A percentile compares a stretch with the other conserved stretches of the same genome.
These are phyloP conservation scores for Lachnellula arida DNA, from an alignment of 2,329 filamentous ascomycete species.

Conservation along the genomic window DNA sequence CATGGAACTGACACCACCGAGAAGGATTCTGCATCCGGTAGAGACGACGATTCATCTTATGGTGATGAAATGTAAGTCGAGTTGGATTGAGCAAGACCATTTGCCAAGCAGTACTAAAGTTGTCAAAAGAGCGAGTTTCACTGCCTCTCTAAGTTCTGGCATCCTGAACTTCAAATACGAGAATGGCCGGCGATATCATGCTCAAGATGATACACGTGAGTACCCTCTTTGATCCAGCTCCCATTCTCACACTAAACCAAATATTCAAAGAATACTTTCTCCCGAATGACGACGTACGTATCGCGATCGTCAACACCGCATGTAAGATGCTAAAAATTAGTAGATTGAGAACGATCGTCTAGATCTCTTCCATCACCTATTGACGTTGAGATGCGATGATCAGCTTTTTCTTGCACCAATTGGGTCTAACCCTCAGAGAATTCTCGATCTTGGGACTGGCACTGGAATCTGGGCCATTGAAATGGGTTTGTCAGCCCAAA, in stretches of 20 bases:
- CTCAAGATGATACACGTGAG: conserved; percentile 35
- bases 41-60: conserved; percentile 4
- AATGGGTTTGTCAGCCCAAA: conserved; percentile 42
- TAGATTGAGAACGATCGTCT: conserved; percentile 20
- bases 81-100: no score
- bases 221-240: background rate
- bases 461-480: conserved; percentile 59
- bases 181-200: conserved; percentile 44
- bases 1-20: background rate
- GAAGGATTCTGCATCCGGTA: background rate
- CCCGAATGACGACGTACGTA: conserved; percentile 20
- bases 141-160: conserved; percentile 36
- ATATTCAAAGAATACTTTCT: conserved; percentile 21
- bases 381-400: conserved; percentile 15
- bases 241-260: background rate
- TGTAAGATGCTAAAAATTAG: background rate
- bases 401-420: conserved; percentile 22
- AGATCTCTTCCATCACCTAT: conserved; percentile 23
- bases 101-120: background rate
- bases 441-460: conserved; percentile 44
- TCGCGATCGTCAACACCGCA: no score
- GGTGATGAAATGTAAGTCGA: conserved; percentile 5
- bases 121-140: conserved; percentile 7
- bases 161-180: conserved; percentile 42
- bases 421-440: conserved; percentile 24